Base-by-base conservation (phyloP, 306 rosid genomes). In the Begonia peltatifolia region DNA sequence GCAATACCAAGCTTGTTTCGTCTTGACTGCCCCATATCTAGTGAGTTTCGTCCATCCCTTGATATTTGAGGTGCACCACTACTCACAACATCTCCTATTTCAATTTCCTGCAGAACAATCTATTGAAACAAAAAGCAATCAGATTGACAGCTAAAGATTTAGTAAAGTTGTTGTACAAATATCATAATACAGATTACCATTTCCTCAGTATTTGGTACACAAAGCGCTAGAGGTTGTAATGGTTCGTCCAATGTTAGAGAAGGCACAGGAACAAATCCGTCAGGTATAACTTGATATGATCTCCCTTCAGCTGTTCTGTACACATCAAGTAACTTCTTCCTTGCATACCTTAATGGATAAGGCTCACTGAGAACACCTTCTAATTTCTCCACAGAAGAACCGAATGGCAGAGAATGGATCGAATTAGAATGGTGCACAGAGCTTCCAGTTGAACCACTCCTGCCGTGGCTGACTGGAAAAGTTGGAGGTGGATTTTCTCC, bases 101-200 rank as follows among this genome's bases (percentile, higher is more conserved):
- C 97, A 71, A 89, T 85, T 62, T 86, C 90, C 73, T 85, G 78
- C 68, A 82, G 54, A 59, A 73, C 74, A 65, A 64, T 76, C 97
- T 89, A 75, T 65, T 63, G 68, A 68, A 23, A 59, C 8, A 35
- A 68, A 70, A 70, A 50, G 12, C 6, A 51, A 53, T 62, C 53
- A 61, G 58, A 56, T 62, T 61, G 71, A 65, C 67, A 54, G 65
- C 74, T 50, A 44, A 53, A 67, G 63, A 68, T 56, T 61, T 52
- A 36, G 22, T 42, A 18, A 46, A 54, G 56, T 43, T 50, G 57
- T 50, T 57, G 18, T 55, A 49, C 59, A 69, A 17, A 38, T 58
- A 35, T 53, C 14, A 14, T 47, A 41, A 65, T 16, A 42, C 9
- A 60, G 67, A 53, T 72, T 85, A 89, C 97, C 95, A 76, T 56